Conservation (phyloP, 768 basidiomycete genomes). For the Melanogaster broomeanus region DNA sequence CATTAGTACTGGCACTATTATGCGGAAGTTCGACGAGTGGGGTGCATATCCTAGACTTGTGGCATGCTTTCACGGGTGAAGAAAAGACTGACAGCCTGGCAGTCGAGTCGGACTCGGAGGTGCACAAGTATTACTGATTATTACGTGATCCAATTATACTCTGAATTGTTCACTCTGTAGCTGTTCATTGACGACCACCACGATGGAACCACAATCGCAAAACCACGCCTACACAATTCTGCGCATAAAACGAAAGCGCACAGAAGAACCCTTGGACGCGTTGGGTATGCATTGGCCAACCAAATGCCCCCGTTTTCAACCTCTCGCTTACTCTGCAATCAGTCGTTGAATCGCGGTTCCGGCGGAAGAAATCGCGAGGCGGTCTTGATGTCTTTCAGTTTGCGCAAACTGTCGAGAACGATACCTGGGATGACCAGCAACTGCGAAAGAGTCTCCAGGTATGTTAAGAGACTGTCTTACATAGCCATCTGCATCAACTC, state of each 20-base stretch:
- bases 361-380: conserved; percentile 61
- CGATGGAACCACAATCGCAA: conserved; percentile 22
- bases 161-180: not conserved
- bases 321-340: conserved; percentile 12
- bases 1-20: too few species aligned
- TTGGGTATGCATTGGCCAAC: conserved; percentile 51
- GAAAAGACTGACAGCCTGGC: too few species aligned
- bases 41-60: too few species aligned
- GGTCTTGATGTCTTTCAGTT: conserved; percentile 72
- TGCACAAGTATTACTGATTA: too few species aligned
- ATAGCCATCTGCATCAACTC: too few species aligned
- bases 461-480: conserved; percentile 9
- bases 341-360: conserved; percentile 66
- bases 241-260: conserved; percentile 81
- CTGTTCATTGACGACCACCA: not conserved
- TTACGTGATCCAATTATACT: not conserved
- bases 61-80: too few species aligned
- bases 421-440: conserved; percentile 64
- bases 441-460: conserved; percentile 66
- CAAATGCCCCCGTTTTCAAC: conserved; percentile 11
- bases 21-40: too few species aligned
- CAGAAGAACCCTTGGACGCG: conserved; percentile 81
- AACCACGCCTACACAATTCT: conserved; percentile 65
- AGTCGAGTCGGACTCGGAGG: too few species aligned
- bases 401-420: conserved; percentile 74